Evolutionary conservation across 805 yeast species (phyloP), one percentile per base, ranked within the genome.

Genomic region (Barnettozyma sp.): DNA sequence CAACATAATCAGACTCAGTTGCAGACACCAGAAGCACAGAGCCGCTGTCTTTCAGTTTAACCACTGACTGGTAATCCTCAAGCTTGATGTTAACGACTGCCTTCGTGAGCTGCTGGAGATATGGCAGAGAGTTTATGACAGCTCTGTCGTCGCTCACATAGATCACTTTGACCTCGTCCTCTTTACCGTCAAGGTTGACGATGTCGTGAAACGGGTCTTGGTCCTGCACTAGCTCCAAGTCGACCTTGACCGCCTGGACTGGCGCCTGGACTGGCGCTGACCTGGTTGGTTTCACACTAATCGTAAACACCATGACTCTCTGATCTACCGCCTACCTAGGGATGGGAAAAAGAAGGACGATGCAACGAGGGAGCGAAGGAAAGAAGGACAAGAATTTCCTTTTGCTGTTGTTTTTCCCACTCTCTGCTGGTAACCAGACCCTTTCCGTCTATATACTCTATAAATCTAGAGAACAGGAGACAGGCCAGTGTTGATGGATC

Each of bases 21-120:
- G 73, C 77, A n/a, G 95, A 83, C 37, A 87, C 70, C 43, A 88
- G 57, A 17, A 81, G 65, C 6, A 76, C 70, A 46, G 68, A 71
- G 12, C 76, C 76, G 26, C 81, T 63, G 55, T 84, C 90, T 53
- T 88, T 77, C 46, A 82, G 65, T 7, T 85, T 71, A n/a, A 90
- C 65, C 19, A 85, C 71, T 12, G 73, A 62, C 19, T 82, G 75
- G 59, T 67, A 84, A 55, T 87, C 95, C n/a, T 65, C 42, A 33
- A 82, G 55, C 40, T 74, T 72, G 24, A 77, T 76, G 50, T 78
- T 82, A 36, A 82, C 58, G n/a, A 81, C 78, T 19, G 73, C 66
- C 2, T 73, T 62, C 7, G 57, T 47, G 47, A 76, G 62, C 39
- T 52, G 48, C 27, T 56, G 47, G 31, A 86, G 63, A 35, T 67